Evolutionary conservation across 768 basidiomycete genomes (phyloP).

Genomic region (Rhodotorula sphaerocarpa): DNA sequence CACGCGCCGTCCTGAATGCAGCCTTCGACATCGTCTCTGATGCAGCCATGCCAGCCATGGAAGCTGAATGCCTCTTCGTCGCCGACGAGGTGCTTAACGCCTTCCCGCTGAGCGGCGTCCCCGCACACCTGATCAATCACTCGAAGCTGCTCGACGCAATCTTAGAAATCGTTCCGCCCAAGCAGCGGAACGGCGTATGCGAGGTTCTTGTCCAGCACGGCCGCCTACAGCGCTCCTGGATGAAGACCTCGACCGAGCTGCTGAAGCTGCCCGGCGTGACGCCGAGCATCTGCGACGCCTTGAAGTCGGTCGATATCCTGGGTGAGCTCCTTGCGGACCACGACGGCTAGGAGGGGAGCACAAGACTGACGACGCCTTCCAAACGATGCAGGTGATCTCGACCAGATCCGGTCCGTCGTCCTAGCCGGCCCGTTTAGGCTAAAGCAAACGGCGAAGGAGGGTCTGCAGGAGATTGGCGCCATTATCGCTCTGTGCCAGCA

Average conservation of each 20-base stretch:
- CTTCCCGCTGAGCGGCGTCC: slow-evolving; percentile 29
- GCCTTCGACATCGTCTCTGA: slow-evolving; percentile 42
- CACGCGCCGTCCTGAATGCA: slow-evolving; percentile 35
- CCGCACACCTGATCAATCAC: slow-evolving; percentile 37
- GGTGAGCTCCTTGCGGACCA: slow-evolving; percentile 25
- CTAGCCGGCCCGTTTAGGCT: slow-evolving; percentile 22
- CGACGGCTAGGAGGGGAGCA: too few species aligned
- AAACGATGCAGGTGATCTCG: slow-evolving; percentile 25
- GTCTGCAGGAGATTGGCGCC: slow-evolving; percentile 33
- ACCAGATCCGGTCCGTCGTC: slow-evolving; percentile 26
- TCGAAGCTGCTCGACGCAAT: slow-evolving; percentile 37
- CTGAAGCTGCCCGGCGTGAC: slow-evolving; percentile 36
- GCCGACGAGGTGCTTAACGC: slow-evolving; percentile 32
- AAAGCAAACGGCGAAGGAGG: slow-evolving; percentile 35
- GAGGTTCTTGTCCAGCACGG: slow-evolving; percentile 37
- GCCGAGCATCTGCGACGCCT: slow-evolving; percentile 29
- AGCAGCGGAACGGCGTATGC: slow-evolving; percentile 29
- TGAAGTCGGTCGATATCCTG: slow-evolving; percentile 31
- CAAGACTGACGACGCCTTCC: too few species aligned
- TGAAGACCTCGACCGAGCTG: slow-evolving; percentile 35
- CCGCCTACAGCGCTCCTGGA: slow-evolving; percentile 21
- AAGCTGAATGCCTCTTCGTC: slow-evolving; percentile 40
- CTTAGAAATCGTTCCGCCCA: slow-evolving; percentile 30
- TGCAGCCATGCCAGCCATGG: slow-evolving; percentile 38
- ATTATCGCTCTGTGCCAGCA: slow-evolving; percentile 30